phyloP scores from a whole-genome alignment of 257 asterid species.

The Solanum infundibuliforme region DNA sequence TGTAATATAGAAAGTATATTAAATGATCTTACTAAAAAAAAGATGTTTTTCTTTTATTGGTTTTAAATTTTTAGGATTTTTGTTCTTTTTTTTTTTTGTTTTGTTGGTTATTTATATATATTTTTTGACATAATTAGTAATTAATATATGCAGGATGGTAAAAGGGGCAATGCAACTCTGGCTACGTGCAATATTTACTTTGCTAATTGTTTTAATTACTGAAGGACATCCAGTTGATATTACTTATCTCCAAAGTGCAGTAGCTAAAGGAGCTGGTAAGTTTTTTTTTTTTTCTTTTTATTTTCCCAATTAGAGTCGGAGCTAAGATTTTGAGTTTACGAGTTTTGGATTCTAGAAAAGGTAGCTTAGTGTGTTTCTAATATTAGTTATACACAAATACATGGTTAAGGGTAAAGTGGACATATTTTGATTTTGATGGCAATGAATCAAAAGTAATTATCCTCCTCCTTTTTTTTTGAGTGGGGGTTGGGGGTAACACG shows the following conservation, averaged over 20 bases:
- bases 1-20: neutral
- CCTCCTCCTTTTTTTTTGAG: too few relatives aligned
- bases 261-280: slow-evolving; percentile 36
- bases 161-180: slow-evolving; percentile 2
- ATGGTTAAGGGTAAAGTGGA: neutral
- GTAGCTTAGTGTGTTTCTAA: neutral
- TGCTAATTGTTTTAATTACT: slow-evolving; percentile 8
- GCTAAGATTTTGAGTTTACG: neutral
- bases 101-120: neutral
- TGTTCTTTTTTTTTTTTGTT: too few relatives aligned
- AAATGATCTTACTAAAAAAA: neutral
- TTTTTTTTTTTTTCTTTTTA: neutral
- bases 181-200: slow-evolving; percentile 6
- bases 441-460: neutral
- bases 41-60: neutral
- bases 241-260: slow-evolving; percentile 19
- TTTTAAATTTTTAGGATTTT: neutral
- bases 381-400: neutral
- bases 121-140: neutral
- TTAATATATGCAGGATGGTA: slow-evolving; percentile 5
- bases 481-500: too few relatives aligned
- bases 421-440: neutral
- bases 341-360: neutral
- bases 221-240: slow-evolving; percentile 27
- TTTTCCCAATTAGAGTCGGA: neutral